Percentiles rank a stretch among this genome's conserved stretches.
Evolutionary conservation across 2,329 filamentous ascomycete species (phyloP).

Genomic region (Mycocentrospora acerina): DNA sequence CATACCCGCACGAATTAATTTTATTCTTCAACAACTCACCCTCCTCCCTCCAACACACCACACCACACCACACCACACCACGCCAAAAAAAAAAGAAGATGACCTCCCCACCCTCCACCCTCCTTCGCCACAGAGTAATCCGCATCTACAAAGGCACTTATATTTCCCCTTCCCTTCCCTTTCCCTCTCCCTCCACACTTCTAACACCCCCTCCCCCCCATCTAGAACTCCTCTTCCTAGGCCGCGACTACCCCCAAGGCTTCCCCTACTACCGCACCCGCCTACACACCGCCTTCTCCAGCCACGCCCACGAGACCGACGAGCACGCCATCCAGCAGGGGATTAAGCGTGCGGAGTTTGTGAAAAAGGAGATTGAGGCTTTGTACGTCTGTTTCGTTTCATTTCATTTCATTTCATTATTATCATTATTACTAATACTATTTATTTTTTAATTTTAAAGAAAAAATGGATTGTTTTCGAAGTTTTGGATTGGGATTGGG

Average conservation of each 20-base stretch:
- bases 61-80: no score
- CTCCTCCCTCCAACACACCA: not conserved
- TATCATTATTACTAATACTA: no score
- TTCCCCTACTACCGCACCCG: conserved; percentile 79
- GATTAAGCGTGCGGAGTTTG: conserved; percentile 78
- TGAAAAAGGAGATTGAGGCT: conserved; percentile 93
- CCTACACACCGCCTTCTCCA: conserved; percentile 81
- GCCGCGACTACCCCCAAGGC: conserved; percentile 83
- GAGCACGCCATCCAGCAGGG: conserved; percentile 74
- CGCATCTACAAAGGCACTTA: conserved; percentile 79
- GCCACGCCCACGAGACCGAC: conserved; percentile 68
- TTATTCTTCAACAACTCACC: no score
- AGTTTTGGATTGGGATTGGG: no score
- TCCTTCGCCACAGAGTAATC: conserved; percentile 79
- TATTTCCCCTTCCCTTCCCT: not conserved
- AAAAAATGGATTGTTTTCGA: no score
- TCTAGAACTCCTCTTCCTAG: conserved; percentile 81
- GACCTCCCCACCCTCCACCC: conserved; percentile 51
- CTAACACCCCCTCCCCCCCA: conserved; percentile 4
- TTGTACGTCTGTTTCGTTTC: conserved; percentile 62
- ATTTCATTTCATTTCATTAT: no score
- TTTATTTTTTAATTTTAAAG: no score
- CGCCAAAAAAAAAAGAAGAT: no score
- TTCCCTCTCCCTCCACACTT: no score
- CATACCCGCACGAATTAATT: no score